phyloP scores from a whole-genome alignment of 2,329 filamentous ascomycete species.

The Nemania diffusa region DNA sequence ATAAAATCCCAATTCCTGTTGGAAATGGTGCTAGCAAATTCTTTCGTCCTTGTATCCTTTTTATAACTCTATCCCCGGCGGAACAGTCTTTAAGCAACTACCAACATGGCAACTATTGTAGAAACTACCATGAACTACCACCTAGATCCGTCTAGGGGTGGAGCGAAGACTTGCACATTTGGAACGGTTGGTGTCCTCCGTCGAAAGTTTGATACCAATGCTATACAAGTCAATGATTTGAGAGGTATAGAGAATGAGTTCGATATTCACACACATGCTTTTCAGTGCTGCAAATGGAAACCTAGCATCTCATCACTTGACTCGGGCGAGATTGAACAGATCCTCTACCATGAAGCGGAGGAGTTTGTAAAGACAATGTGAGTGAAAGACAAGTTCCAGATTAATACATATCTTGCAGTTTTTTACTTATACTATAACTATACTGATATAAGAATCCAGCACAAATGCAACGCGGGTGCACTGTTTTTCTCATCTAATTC shows the following conservation, averaged over 20 bases:
- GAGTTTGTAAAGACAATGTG: constrained; percentile 31
- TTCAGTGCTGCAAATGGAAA: constrained; percentile 28
- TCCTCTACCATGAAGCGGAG: constrained; percentile 26
- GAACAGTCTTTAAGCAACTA: neutral
- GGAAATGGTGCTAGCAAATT: neutral
- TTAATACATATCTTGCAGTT: neutral
- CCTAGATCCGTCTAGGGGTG: constrained; percentile 29
- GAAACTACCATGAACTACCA: constrained; percentile 35
- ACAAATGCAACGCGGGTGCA: constrained; percentile 30
- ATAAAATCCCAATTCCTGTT: neutral
- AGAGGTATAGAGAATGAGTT: constrained; percentile 27
- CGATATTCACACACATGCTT: constrained; percentile 31
- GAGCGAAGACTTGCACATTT: constrained; percentile 12
- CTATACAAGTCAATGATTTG: constrained; percentile 26
- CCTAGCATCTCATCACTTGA: constrained; percentile 26
- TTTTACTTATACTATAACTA: neutral
- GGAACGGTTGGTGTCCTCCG: constrained; percentile 33
- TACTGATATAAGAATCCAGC: constrained; percentile 5
- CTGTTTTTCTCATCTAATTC: constrained; percentile 33
- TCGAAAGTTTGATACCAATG: constrained; percentile 32
- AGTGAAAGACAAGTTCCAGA: neutral
- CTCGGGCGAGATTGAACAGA: constrained; percentile 5
- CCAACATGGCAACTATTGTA: constrained; percentile 15
- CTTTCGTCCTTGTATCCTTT: neutral
- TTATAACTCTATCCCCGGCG: neutral